Percentiles rank a stretch among this genome's conserved stretches.
Evolutionary conservation across 2,329 filamentous ascomycete genomes (phyloP).

Genomic region (Verticillium klebahnii): DNA sequence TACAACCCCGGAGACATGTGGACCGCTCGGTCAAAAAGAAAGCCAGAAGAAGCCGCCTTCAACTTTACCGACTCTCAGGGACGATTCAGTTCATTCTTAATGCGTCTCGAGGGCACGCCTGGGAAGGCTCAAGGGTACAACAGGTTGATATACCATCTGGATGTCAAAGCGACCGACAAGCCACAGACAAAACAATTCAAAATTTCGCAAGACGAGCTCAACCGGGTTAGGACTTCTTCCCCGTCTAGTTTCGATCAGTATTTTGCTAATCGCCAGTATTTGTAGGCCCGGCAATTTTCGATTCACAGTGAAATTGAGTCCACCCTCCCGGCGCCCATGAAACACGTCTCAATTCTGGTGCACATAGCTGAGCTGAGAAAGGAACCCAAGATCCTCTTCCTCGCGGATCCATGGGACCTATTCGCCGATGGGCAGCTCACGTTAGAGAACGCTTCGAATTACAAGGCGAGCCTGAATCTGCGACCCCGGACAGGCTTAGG

Average conservation of each 20-base stretch:
- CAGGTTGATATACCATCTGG: slow-evolving; percentile 6
- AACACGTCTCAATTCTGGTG: slow-evolving; percentile 7
- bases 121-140: slow-evolving; percentile 7
- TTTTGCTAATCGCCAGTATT: neutral
- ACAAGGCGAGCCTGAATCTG: slow-evolving; percentile 5
- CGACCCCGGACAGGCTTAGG: neutral
- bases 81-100: slow-evolving; percentile 6
- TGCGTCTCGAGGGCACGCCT: slow-evolving; percentile 6
- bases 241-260: no score
- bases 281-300: slow-evolving; percentile 6
- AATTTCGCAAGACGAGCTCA: slow-evolving; percentile 5
- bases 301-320: slow-evolving; percentile 2
- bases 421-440: slow-evolving; percentile 7
- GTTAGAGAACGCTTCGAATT: slow-evolving; percentile 2
- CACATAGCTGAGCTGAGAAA: slow-evolving; percentile 2
- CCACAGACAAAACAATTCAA: neutral
- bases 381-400: slow-evolving; percentile 7
- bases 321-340: neutral
- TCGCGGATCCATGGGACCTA: slow-evolving; percentile 9
- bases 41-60: neutral
- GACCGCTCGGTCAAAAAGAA: neutral
- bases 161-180: slow-evolving; percentile 4
- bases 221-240: slow-evolving; percentile 1
- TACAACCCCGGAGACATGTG: slow-evolving; percentile 6
- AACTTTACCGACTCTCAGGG: slow-evolving; percentile 7